phyloP scores from a whole-genome alignment of 371 early-diverging fungal species.

The Mucor saturninus region DNA sequence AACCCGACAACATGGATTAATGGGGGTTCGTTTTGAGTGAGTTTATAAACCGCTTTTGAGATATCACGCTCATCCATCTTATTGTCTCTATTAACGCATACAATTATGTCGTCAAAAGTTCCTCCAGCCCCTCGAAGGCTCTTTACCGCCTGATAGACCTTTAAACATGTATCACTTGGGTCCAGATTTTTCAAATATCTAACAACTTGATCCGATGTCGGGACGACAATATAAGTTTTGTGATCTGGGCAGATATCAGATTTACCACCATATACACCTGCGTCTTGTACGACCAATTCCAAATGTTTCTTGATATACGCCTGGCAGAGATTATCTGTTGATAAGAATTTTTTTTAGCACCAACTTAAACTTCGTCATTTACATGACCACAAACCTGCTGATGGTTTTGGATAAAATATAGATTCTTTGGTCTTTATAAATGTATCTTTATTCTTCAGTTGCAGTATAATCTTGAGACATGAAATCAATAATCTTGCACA shows the following conservation, averaged over 20 bases:
- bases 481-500: not conserved
- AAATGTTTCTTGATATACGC: no score
- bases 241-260: no score
- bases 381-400: constrained; percentile 16
- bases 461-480: constrained; percentile 4
- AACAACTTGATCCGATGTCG: not conserved
- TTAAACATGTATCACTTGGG: not conserved
- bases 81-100: not conserved
- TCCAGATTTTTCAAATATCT: not conserved
- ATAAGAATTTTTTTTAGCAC: not conserved
- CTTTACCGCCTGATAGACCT: not conserved
- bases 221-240: no score
- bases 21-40: constrained; percentile 5
- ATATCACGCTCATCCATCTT: not conserved
- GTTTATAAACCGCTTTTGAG: not conserved
- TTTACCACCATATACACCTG: no score
- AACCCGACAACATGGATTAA: constrained; percentile 20
- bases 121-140: not conserved
- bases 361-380: no score
- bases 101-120: not conserved
- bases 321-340: not conserved
- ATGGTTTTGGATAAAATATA: constrained; percentile 10
- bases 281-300: no score
- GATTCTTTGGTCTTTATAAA: constrained; percentile 8
- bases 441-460: not conserved